These are phyloP conservation scores for Hygrophila difformis DNA, from an alignment of 257 asterid species.

Conservation along the genomic window DNA sequence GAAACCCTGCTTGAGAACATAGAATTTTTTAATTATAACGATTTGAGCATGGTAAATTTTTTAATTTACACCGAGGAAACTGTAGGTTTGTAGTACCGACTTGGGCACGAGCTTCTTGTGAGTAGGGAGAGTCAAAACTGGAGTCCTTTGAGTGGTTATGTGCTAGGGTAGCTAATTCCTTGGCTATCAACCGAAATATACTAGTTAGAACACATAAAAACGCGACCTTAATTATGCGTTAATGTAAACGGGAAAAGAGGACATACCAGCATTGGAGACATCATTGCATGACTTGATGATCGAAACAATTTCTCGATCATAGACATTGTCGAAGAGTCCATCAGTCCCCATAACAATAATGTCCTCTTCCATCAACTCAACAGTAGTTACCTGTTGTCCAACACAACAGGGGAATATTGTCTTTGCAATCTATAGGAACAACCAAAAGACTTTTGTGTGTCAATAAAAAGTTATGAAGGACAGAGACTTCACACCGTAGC, in stretches of 20 bases:
- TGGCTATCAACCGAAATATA: constrained; percentile 44
- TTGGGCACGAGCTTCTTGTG: constrained; percentile 71
- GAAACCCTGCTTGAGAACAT: constrained; percentile 42
- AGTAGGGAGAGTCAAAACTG: constrained; percentile 70
- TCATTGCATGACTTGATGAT: constrained; percentile 25
- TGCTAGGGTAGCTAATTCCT: constrained; percentile 73
- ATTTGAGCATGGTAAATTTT: too few relatives aligned
- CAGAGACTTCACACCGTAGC: constrained; percentile 49
- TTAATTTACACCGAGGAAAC: too few relatives aligned
- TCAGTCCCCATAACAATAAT: constrained; percentile 69
- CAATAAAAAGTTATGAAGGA: constrained; percentile 9
- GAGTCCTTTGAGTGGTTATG: constrained; percentile 55
- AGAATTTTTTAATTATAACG: neutral
- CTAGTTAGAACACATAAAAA: constrained; percentile 13
- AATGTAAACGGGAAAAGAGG: constrained; percentile 6
- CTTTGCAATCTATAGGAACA: too few relatives aligned
- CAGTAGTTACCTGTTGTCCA: constrained; percentile 42
- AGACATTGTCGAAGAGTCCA: constrained; percentile 78
- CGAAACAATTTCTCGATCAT: constrained; percentile 53
- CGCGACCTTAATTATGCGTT: neutral
- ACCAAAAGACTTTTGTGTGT: too few relatives aligned
- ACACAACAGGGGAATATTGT: too few relatives aligned
- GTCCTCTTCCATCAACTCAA: constrained; percentile 67
- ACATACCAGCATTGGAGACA: constrained; percentile 57
- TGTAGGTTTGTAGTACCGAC: constrained; percentile 17